Evolutionary conservation across 768 basidiomycete species (phyloP), one percentile per base, ranked within the genome.

Genomic region (Porphyrellus cyaneotinctus): DNA sequence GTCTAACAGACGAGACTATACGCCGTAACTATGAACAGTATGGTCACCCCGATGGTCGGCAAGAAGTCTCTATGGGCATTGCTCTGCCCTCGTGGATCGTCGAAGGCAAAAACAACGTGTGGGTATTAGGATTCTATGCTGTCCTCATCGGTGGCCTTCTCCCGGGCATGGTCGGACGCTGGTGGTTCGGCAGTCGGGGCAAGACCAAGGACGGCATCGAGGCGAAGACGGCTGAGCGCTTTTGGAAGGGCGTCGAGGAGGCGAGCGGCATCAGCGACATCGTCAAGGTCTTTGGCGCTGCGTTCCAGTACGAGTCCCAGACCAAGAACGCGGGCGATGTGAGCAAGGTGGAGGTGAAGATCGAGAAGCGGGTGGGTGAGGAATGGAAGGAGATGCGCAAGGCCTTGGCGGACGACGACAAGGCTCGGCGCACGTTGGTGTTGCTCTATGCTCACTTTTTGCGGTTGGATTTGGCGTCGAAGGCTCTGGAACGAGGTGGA

Each of bases 11-110:
- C 70, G 91, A 91, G 65, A 86, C 81, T 6, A 93, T 93, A 49
- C 89, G 94, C 37, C 83, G 87, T 63, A 99, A 99, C 70, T 84
- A 85, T 74, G 83, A 88, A 59, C 75, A 85, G 33, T 97, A 89
- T 58, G 93, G 94, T 3, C 88, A 99, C 65, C 97, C 97, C 0
- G 97, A 99, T 67, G 97, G 97, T 8, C 87, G 91, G n/a, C 93
- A 97, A 66, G 88, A 92, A 64, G 77, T 95, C 26, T 84, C 88
- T 15, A 91, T 94, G 81, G 95, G 95, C 47, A 95, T 99, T 58
- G 97, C 97, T 0, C 75, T 99, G 6, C 97, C 97, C 0, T 77
- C 82, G 49, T 97, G 95, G 93, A 84, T 99, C 50, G 79, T 99
- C 45, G 93, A 94, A 62, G 82, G 89, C 37, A 82, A 90, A 63